Base-by-base conservation (phyloP, 139 green algal species). In the Limnomonas spitsbergensis region DNA sequence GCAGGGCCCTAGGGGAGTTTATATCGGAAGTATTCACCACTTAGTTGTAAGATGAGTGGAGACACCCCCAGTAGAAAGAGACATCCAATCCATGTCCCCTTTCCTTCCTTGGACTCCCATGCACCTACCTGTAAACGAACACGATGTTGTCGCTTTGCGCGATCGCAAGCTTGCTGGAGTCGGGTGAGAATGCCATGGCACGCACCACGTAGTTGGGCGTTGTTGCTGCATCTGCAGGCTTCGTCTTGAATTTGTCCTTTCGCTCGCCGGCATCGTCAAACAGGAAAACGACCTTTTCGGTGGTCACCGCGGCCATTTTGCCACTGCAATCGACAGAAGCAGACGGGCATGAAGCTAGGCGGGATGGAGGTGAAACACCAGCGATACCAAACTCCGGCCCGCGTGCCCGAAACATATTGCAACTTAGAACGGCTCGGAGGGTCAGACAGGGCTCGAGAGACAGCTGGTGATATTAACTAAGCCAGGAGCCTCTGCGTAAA, bases 91-190 rank as follows among this genome's bases (percentile, higher is more conserved):
- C n/a, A n/a, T n/a, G n/a, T n/a, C n/a, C n/a, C n/a, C n/a, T n/a
- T n/a, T n/a, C n/a, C n/a, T n/a, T n/a, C n/a, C n/a, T n/a, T n/a
- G n/a, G n/a, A n/a, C n/a, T n/a, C n/a, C n/a, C n/a, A n/a, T n/a
- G n/a, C n/a, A n/a, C 78, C 40, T 37, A 95, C 86, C 88, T 90
- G 85, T 97, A 97, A 20, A 97, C 81, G 76, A 96, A 97, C 24
- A 96, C 91, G 34, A 94, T 94, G 78, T 91, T 92, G 84, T 97
- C 92, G 77, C 90, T 95, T 79, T 97, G 93, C 24, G 90, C 93
- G 31, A 97, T 80, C 2, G 91, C 92, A 35, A 97, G 88, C 87
- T 91, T 91, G 2, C 89, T 91, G 40, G 80, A 90, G 77, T 97
- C 93, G 2, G 92, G 89, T 1, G 88, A 93, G 78, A 94, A 97